Evolutionary conservation across 2,329 filamentous ascomycete genomes (phyloP).

Genomic region (Pleomassaria siparia): DNA sequence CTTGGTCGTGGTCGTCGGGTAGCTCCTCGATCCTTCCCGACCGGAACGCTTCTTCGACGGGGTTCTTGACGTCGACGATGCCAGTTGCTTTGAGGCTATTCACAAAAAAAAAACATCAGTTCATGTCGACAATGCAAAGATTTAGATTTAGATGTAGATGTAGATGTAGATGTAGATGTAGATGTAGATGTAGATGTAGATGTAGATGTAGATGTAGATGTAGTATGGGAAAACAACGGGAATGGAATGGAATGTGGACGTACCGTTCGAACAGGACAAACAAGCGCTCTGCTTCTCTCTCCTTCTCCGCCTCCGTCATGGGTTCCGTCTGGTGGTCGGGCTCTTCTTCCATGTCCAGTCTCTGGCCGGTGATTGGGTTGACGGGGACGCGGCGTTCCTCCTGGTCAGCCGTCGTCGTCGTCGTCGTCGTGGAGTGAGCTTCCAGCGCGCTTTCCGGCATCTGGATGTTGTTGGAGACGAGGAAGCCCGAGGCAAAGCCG

Average conservation of each 20-base stretch:
- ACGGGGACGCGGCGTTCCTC: slow-evolving; percentile 47
- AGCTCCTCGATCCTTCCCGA: slow-evolving; percentile 73
- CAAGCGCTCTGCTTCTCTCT: slow-evolving; percentile 83
- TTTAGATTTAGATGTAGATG: no score
- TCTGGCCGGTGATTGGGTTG: slow-evolving; percentile 88
- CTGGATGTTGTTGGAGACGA: slow-evolving; percentile 80
- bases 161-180: no score
- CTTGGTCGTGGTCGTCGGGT: slow-evolving; percentile 54
- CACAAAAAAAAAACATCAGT: slow-evolving; percentile 12
- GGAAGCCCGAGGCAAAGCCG: slow-evolving; percentile 86
- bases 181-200: no score
- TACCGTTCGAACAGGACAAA: slow-evolving; percentile 90
- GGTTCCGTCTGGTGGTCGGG: slow-evolving; percentile 61
- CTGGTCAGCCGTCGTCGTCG: no score
- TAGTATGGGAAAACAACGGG: no score
- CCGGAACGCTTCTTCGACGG: slow-evolving; percentile 68
- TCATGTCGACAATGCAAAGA: no score
- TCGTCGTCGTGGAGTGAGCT: slow-evolving; percentile 50
- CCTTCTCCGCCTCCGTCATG: slow-evolving; percentile 91
- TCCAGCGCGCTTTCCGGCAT: slow-evolving; percentile 69
- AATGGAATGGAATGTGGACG: no score
- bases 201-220: no score
- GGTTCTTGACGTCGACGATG: slow-evolving; percentile 76
- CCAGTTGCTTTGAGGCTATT: slow-evolving; percentile 69
- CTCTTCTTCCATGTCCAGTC: slow-evolving; percentile 70